Evolutionary conservation across 1,139 yeast genomes (phyloP).

Genomic region (Diutina sp.): DNA sequence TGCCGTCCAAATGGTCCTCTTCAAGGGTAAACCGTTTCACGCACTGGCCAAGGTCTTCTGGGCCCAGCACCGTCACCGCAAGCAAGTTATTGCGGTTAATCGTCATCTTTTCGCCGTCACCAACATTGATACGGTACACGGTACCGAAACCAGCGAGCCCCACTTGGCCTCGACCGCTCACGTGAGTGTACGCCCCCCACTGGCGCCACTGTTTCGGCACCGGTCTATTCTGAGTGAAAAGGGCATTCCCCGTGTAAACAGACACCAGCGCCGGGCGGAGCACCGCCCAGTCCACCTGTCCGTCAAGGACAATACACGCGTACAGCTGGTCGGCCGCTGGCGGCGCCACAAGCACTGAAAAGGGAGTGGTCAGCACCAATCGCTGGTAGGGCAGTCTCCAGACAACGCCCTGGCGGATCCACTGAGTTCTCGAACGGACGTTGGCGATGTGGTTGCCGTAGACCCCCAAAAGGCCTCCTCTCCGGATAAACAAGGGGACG

Average conservation of each 20-base stretch:
- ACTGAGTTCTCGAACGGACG: constrained; percentile 15
- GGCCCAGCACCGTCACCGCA: constrained; percentile 41
- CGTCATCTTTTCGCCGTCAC: constrained; percentile 34
- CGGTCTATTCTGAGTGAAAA: constrained; percentile 20
- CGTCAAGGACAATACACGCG: constrained; percentile 36
- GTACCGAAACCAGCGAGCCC: constrained; percentile 47
- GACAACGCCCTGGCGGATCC: constrained; percentile 29
- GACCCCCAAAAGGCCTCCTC: constrained; percentile 36
- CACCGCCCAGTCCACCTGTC: constrained; percentile 50
- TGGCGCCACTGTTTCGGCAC: constrained; percentile 17
- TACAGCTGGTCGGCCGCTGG: constrained; percentile 18
- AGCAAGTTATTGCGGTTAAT: constrained; percentile 34
- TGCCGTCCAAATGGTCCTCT: neutral
- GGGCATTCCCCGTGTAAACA: constrained; percentile 38
- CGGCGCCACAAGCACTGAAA: constrained; percentile 29
- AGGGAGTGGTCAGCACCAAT: constrained; percentile 34
- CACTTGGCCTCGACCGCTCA: constrained; percentile 47
- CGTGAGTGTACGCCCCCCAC: constrained; percentile 24
- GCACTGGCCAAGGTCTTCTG: constrained; percentile 29
- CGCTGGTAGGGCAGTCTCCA: constrained; percentile 26
- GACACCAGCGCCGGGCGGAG: constrained; percentile 34
- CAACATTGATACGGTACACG: constrained; percentile 35
- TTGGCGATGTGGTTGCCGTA: constrained; percentile 17
- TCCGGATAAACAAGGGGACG: constrained; percentile 34
- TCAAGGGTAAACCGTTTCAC: constrained; percentile 11